Evolutionary conservation across 2,329 filamentous ascomycete species (phyloP).

Genomic region (Zalaria obscura): DNA sequence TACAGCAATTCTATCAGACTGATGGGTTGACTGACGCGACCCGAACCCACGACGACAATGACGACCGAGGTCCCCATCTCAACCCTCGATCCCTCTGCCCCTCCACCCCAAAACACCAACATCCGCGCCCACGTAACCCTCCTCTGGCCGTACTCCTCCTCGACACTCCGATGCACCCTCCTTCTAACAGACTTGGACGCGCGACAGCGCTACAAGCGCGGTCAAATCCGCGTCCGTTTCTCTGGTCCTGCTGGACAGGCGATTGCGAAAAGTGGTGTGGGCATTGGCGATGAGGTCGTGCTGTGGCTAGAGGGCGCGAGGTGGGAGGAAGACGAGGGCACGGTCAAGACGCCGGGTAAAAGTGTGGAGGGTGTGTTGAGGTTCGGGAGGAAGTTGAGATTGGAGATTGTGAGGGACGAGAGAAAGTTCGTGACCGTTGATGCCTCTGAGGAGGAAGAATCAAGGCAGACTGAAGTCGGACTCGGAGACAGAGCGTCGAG

Average conservation of each 20-base stretch:
- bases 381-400: conserved; percentile 25
- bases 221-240: conserved; percentile 71
- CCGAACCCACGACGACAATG: too few species aligned
- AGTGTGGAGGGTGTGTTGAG: conserved; percentile 43
- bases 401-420: conserved; percentile 16
- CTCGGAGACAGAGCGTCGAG: not conserved
- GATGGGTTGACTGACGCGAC: too few species aligned
- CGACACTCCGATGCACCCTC: conserved; percentile 59
- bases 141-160: conserved; percentile 80
- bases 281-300: conserved; percentile 63
- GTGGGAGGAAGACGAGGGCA: conserved; percentile 44
- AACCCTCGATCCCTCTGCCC: conserved; percentile 11
- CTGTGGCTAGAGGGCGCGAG: conserved; percentile 54
- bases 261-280: conserved; percentile 51
- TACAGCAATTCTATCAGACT: too few species aligned
- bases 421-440: conserved; percentile 7
- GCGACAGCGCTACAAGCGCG: conserved; percentile 58
- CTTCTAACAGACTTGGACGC: conserved; percentile 77
- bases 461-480: conserved; percentile 4
- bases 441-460: conserved; percentile 3
- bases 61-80: conserved; percentile 12
- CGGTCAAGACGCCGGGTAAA: conserved; percentile 39
- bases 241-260: conserved; percentile 54
- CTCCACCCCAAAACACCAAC: conserved; percentile 11
- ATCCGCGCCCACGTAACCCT: conserved; percentile 67